Base-by-base conservation (phyloP, 2,329 filamentous ascomycete genomes). In the Colletotrichum karsti region DNA sequence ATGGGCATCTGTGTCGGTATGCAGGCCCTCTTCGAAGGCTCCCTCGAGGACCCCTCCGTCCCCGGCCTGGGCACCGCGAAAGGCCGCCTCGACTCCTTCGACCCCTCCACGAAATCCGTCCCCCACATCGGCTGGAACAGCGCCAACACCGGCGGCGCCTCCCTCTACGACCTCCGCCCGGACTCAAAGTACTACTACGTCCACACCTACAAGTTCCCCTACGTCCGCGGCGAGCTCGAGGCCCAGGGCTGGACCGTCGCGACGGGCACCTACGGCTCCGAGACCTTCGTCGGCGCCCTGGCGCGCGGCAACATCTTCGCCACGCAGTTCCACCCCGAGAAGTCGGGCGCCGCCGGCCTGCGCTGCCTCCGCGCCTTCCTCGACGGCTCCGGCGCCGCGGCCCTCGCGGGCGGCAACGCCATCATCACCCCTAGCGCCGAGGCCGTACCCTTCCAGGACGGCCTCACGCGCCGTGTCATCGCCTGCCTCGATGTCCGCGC, bases 61-160 rank as follows among this genome's bases (percentile, higher is more conserved):
- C 81, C 90, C 3, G 96, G 96, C 1, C 83, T 99, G 53, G 92
- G 91, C 5, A 50, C 97, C 28, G 90, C 98, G 69, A 90, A 91
- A 48, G 88, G 88, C 41, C 83, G 82, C 10, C 87, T 99, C 71
- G 85, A 89, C 76, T 91, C 91, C 69, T 99, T 99, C 82, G 84
- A 93, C 77, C 90, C 93, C 77, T 79, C 81, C 33, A 83, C 88
- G 74, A 98, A 98, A 82, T 91, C 94, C 39, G 97, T 99, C n/a
- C 96, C 96, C 41, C 97, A 99, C 82, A 99, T 99, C 79, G 96
- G 96, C 62, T 99, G 96, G 96, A 99, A 99, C 81, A 94, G 91
- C 73, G 96, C 97, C 48, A 91, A 91, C 74, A 90, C 91, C 1
- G 82, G 74, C 68, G 82, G 79, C 68, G 80, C 77, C 65, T 78